Percentiles rank a stretch among this genome's conserved stretches.
Conservation (phyloP, 495 filamentous ascomycete species). For the Viridothelium virens region DNA sequence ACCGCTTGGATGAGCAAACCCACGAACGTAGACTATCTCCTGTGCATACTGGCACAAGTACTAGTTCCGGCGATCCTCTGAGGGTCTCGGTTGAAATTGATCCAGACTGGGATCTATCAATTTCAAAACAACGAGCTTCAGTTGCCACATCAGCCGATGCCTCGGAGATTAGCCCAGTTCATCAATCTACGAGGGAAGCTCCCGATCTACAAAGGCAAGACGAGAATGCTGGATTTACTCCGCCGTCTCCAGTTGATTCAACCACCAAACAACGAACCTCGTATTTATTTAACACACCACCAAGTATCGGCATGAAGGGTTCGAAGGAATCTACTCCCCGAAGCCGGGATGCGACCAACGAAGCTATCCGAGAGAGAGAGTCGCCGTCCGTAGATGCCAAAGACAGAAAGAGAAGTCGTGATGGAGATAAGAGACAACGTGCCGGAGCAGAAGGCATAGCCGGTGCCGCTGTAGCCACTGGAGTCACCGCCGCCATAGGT, state of each 20-base stretch:
- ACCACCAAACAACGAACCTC: constrained; percentile 49
- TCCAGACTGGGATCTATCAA: constrained; percentile 21
- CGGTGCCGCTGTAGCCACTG: background rate
- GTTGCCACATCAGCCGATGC: background rate
- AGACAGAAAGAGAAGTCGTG: background rate
- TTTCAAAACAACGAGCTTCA: constrained; percentile 19
- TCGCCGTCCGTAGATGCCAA: background rate
- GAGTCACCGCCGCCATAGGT: background rate
- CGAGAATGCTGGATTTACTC: constrained; percentile 9
- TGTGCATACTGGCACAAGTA: constrained; percentile 5
- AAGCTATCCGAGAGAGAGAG: background rate
- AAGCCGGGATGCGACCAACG: background rate
- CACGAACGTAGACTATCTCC: background rate
- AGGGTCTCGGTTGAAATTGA: constrained; percentile 23
- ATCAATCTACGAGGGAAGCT: background rate
- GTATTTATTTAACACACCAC: constrained; percentile 47
- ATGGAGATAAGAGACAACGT: background rate
- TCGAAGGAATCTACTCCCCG: background rate
- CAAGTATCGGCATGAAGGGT: constrained; percentile 16
- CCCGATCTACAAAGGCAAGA: background rate
- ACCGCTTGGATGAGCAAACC: background rate
- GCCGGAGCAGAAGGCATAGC: background rate
- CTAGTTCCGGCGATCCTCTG: constrained; percentile 23
- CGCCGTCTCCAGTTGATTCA: constrained; percentile 42
- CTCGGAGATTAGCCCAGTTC: background rate